Conservation (phyloP, 1,139 yeast species). For the Candida sp. region DNA sequence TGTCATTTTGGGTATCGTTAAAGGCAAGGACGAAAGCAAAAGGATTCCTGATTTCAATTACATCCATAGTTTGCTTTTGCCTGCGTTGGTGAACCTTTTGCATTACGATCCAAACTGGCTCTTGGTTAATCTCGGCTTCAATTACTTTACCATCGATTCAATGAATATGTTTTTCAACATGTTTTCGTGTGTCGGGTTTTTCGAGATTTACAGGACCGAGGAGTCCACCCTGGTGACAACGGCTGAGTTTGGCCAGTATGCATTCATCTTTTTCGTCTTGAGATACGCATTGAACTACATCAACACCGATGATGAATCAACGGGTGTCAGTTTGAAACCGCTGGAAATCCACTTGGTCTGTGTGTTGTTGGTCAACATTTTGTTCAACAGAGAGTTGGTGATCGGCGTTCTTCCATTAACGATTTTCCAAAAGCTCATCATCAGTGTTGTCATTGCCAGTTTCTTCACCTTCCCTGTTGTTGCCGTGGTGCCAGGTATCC, state of each 20-base stretch:
- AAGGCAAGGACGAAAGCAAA: constrained; percentile 20
- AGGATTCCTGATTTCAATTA: constrained; percentile 44
- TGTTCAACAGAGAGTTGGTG: constrained; percentile 26
- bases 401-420: constrained; percentile 25
- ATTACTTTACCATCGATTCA: constrained; percentile 38
- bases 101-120: constrained; percentile 26
- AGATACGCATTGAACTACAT: constrained; percentile 28
- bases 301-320: constrained; percentile 27
- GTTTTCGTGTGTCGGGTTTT: constrained; percentile 33
- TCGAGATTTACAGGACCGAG: constrained; percentile 32
- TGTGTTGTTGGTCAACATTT: constrained; percentile 31
- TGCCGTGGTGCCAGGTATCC: constrained; percentile 10
- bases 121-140: constrained; percentile 37
- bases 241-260: constrained; percentile 24
- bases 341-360: constrained; percentile 43
- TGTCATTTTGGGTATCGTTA: constrained; percentile 30
- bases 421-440: constrained; percentile 39
- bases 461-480: constrained; percentile 26
- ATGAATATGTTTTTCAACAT: constrained; percentile 35
- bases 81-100: constrained; percentile 28
- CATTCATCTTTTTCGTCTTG: constrained; percentile 28
- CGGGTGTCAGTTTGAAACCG: constrained; percentile 25
- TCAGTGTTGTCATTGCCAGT: constrained; percentile 23
- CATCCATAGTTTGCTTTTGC: constrained; percentile 38
- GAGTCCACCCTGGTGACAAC: constrained; percentile 18